phyloP scores from a whole-genome alignment of 345 rosid genomes.

The Cardamine resedifolia region DNA sequence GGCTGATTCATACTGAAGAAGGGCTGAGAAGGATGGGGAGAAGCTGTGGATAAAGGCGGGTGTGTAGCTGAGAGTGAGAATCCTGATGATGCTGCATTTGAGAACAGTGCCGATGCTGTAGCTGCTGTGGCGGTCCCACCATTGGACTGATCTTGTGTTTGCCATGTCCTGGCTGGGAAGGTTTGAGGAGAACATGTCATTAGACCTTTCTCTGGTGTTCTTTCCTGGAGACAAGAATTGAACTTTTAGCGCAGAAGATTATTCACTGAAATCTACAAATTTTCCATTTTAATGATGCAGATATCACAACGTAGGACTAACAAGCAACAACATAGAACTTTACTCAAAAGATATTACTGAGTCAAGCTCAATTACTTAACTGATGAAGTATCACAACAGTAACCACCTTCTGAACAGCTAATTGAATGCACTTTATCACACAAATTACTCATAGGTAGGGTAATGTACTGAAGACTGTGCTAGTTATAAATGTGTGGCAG shows the following conservation, averaged over 20 bases:
- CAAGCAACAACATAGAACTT: neutral
- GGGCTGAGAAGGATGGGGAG: constrained; percentile 49
- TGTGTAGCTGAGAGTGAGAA: constrained; percentile 71
- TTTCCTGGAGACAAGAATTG: constrained; percentile 49
- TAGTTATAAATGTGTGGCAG: neutral
- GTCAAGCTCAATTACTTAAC: constrained; percentile 4
- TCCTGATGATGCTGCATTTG: constrained; percentile 99
- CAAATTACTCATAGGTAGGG: neutral
- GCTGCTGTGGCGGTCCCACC: constrained; percentile 32
- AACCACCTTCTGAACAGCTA: constrained; percentile 3
- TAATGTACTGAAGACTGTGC: constrained; percentile 9
- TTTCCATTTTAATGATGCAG: constrained; percentile 13
- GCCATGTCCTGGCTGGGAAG: constrained; percentile 67
- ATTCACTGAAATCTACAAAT: neutral
- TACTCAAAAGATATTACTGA: neutral
- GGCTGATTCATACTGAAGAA: constrained; percentile 38
- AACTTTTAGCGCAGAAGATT: neutral
- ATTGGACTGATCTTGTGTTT: constrained; percentile 58
- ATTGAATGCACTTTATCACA: neutral
- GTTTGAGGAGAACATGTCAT: constrained; percentile 48
- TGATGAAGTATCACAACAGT: constrained; percentile 10
- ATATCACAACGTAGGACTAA: constrained; percentile 1
- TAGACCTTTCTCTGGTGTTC: constrained; percentile 45
- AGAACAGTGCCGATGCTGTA: constrained; percentile 50
- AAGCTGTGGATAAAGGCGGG: constrained; percentile 51